Evolutionary conservation across 305 asterid genomes (phyloP).

Genomic region (Nicotiana rustica): DNA sequence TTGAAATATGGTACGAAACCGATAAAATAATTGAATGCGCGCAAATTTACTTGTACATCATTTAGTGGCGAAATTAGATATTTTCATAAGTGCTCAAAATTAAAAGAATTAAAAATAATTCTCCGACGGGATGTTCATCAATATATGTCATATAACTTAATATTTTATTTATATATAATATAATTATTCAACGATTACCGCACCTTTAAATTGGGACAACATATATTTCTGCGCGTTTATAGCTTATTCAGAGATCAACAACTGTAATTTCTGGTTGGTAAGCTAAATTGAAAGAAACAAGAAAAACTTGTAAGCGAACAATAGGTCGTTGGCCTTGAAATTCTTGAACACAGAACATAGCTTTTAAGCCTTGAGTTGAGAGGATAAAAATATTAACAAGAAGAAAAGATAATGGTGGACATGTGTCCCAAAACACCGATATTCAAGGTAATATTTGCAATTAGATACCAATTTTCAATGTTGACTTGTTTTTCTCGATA

Average conservation of each 20-base stretch:
- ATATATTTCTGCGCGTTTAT: not conserved
- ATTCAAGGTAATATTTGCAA: slow-evolving; percentile 24
- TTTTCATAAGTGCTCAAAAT: too few relatives aligned
- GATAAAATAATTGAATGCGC: not conserved
- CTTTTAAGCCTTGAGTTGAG: not conserved
- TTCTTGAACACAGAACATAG: slow-evolving; percentile 17
- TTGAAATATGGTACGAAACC: not conserved
- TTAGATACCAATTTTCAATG: not conserved
- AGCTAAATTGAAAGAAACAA: slow-evolving; percentile 27
- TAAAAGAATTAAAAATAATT: too few relatives aligned
- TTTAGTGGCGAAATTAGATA: too few relatives aligned
- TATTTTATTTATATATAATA: too few relatives aligned
- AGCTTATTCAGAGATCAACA: slow-evolving; percentile 15
- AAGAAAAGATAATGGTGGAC: not conserved
- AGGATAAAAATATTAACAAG: not conserved
- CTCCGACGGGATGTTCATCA: too few relatives aligned
- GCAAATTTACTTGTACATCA: too few relatives aligned
- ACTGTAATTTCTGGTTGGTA: slow-evolving; percentile 18
- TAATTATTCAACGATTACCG: too few relatives aligned
- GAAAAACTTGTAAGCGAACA: not conserved
- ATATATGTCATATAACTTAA: too few relatives aligned
- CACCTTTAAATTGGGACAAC: not conserved
- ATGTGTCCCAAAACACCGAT: slow-evolving; percentile 35
- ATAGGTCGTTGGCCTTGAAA: slow-evolving; percentile 32
- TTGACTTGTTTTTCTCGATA: too few relatives aligned